Conservation (phyloP, 2,329 filamentous ascomycete genomes). For the Tolypocladium nubicola region DNA sequence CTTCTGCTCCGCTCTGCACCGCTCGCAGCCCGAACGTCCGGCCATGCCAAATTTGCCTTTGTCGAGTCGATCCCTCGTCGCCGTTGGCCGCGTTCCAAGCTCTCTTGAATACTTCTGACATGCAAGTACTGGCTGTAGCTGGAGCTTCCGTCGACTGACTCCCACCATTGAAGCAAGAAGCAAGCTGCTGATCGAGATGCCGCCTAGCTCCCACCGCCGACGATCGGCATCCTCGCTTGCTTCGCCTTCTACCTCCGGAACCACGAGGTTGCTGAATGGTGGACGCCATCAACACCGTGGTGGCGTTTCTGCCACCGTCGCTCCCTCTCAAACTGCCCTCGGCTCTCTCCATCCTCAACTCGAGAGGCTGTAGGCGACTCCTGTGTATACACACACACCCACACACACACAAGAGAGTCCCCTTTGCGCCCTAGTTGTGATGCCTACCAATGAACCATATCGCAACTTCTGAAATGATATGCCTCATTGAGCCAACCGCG, state of each 20-base stretch:
- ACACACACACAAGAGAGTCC: background rate
- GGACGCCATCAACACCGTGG: background rate
- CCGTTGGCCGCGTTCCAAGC: background rate
- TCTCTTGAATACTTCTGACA: background rate
- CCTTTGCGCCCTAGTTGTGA: conserved; percentile 1
- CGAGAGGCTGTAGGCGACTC: background rate
- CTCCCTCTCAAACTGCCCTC: background rate
- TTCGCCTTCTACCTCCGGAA: background rate
- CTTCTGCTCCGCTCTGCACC: background rate
- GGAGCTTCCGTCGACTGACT: background rate
- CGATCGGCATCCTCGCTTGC: background rate
- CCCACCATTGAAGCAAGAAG: background rate
- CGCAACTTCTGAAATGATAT: conserved; percentile 6
- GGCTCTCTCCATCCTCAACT: background rate
- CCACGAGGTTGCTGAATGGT: background rate
- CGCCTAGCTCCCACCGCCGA: background rate
- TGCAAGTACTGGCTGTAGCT: background rate
- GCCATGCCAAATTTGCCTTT: background rate
- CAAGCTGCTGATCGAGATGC: background rate
- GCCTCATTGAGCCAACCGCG: conserved; percentile 2
- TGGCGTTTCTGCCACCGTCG: background rate
- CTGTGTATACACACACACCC: background rate
- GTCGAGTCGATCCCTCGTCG: background rate
- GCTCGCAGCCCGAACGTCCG: background rate
- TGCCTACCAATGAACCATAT: conserved; percentile 7